A percentile compares a stretch with the other conserved stretches of the same genome.
Evolutionary conservation across 306 rosid genomes (phyloP).

Genomic region (Hippophae tibetana): DNA sequence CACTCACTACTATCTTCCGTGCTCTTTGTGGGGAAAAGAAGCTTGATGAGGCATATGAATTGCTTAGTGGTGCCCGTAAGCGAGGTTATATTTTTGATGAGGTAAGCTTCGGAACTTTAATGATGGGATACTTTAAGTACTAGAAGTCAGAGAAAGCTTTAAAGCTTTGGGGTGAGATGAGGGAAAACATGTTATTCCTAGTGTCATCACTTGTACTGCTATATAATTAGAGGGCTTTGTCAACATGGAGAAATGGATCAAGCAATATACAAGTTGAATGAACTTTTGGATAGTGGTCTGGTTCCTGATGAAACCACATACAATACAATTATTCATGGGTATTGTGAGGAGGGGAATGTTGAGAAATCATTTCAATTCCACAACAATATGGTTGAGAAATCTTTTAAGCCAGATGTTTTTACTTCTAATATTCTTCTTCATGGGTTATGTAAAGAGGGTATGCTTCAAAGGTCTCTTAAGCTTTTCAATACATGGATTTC

Average conservation of each 20-base stretch:
- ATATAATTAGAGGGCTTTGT: constrained; percentile 65
- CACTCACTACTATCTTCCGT: constrained; percentile 57
- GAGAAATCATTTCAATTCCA: constrained; percentile 85
- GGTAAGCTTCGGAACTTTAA: constrained; percentile 80
- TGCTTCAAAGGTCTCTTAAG: constrained; percentile 67
- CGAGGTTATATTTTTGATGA: constrained; percentile 80
- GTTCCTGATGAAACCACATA: constrained; percentile 68
- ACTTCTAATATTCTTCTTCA: constrained; percentile 62
- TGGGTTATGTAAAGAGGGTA: constrained; percentile 74
- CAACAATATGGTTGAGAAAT: constrained; percentile 57
- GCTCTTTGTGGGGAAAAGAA: constrained; percentile 54
- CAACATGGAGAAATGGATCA: constrained; percentile 52
- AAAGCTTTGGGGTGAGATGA: constrained; percentile 76
- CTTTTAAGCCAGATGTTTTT: constrained; percentile 23
- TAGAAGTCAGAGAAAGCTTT: constrained; percentile 42
- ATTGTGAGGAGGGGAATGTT: constrained; percentile 56
- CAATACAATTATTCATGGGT: constrained; percentile 74
- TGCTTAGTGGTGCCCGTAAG: constrained; percentile 36
- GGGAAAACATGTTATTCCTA: constrained; percentile 50
- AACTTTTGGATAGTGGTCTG: constrained; percentile 54
- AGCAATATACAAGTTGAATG: constrained; percentile 63
- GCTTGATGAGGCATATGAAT: constrained; percentile 52
- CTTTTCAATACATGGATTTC: constrained; percentile 60
- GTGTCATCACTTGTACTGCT: constrained; percentile 52
- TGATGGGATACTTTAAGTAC: constrained; percentile 68